Conservation (phyloP, 2,329 filamentous ascomycete genomes). For the Malbranchea cinnamomea region DNA sequence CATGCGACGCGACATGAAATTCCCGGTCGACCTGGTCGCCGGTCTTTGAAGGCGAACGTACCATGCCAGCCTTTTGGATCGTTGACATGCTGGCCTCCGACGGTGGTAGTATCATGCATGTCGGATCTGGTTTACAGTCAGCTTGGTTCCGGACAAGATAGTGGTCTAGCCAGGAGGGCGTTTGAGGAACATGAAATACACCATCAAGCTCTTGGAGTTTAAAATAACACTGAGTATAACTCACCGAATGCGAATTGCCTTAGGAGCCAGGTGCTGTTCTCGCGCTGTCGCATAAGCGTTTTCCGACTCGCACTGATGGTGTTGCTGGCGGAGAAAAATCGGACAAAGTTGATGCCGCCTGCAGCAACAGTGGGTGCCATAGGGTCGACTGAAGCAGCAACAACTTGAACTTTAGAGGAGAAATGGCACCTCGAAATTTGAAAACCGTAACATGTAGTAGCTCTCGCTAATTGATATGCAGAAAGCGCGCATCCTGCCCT, state of each 20-base stretch:
- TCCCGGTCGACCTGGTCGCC: constrained; percentile 4
- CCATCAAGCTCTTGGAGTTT: neutral
- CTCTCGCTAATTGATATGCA: neutral
- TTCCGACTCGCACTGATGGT: constrained; percentile 2
- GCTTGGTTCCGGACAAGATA: constrained; percentile 2
- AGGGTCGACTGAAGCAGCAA: constrained; percentile 2
- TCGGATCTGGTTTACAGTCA: constrained; percentile 3
- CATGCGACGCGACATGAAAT: constrained; percentile 8
- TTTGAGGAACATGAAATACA: constrained; percentile 1
- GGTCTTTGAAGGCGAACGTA: constrained; percentile 7
- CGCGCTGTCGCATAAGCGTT: constrained; percentile 2
- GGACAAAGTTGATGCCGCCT: too few relatives aligned
- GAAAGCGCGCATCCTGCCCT: too few relatives aligned
- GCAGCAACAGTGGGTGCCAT: constrained; percentile 2
- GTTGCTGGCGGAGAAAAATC: constrained; percentile 3
- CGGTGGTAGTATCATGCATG: constrained; percentile 3
- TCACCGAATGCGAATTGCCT: constrained; percentile 3
- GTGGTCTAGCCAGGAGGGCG: neutral
- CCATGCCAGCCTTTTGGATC: constrained; percentile 5
- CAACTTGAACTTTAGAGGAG: constrained; percentile 2
- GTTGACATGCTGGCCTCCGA: constrained; percentile 1
- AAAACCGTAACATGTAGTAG: neutral
- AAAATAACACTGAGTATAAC: constrained; percentile 1
- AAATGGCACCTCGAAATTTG: neutral
- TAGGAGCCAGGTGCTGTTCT: constrained; percentile 1